Evolutionary conservation across 2,329 filamentous ascomycete genomes (phyloP).

Genomic region (Venturia pyrina): DNA sequence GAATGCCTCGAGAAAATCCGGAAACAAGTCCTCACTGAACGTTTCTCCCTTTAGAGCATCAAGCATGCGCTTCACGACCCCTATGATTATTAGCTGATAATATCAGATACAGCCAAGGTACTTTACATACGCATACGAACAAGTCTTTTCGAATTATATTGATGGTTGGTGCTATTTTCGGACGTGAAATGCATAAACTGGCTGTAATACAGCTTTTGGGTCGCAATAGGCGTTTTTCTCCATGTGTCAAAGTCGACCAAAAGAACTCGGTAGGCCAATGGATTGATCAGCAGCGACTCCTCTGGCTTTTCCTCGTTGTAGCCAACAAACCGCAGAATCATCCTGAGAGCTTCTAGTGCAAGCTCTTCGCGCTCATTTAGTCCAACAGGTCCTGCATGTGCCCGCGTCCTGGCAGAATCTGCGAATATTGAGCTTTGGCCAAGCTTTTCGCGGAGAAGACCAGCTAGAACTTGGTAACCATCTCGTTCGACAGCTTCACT

Average conservation of each 20-base stretch:
- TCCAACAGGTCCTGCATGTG: slow-evolving; percentile 23
- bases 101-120: slow-evolving; percentile 26
- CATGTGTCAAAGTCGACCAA: slow-evolving; percentile 91
- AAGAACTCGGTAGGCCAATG: slow-evolving; percentile 83
- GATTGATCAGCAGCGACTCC: slow-evolving; percentile 90
- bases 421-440: slow-evolving; percentile 39
- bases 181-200: slow-evolving; percentile 77
- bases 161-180: slow-evolving; percentile 79
- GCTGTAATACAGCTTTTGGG: slow-evolving; percentile 83
- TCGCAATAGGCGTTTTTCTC: slow-evolving; percentile 65
- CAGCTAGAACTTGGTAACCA: slow-evolving; percentile 79
- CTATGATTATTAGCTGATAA: slow-evolving; percentile 45
- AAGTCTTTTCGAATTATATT: slow-evolving; percentile 82
- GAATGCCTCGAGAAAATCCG: slow-evolving; percentile 69
- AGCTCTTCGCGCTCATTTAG: slow-evolving; percentile 41
- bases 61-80: slow-evolving; percentile 70
- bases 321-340: slow-evolving; percentile 78
- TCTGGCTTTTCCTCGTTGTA: slow-evolving; percentile 72
- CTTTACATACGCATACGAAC: slow-evolving; percentile 65
- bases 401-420: slow-evolving; percentile 33
- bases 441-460: slow-evolving; percentile 75
- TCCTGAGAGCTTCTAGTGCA: slow-evolving; percentile 54
- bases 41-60: slow-evolving; percentile 83
- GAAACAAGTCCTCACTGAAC: slow-evolving; percentile 61
- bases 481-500: slow-evolving; percentile 97